Conservation (phyloP, 352 stramenopile genomes). For the Phytophthora megakarya region DNA sequence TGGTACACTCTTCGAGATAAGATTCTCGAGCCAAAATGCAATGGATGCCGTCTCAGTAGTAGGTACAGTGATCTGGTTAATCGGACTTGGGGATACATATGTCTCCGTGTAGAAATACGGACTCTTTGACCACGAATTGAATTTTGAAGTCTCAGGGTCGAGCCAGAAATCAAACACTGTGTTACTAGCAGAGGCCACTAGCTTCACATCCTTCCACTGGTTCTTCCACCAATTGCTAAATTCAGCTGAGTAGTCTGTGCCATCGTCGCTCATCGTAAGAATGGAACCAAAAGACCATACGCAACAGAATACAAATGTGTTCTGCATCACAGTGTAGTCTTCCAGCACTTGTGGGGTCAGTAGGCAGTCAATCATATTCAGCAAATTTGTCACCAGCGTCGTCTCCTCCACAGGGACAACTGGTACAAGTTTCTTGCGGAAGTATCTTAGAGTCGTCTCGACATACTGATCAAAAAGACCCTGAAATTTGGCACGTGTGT, state of each 20-base stretch:
- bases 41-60: constrained; percentile 96
- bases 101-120: constrained; percentile 94
- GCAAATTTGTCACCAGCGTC: constrained; percentile 91
- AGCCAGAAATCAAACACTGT: constrained; percentile 98
- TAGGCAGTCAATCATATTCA: constrained; percentile 95
- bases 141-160: constrained; percentile 90
- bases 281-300: constrained; percentile 96
- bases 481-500: constrained; percentile 81
- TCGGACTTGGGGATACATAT: constrained; percentile 84
- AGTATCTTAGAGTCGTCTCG: constrained; percentile 91
- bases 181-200: constrained; percentile 91
- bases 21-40: constrained; percentile 95
- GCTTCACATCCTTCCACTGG: constrained; percentile 96
- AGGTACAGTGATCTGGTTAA: constrained; percentile 92
- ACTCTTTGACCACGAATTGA: constrained; percentile 95
- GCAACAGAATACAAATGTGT: constrained; percentile 95
- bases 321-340: constrained; percentile 84
- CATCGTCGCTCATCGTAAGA: constrained; percentile 92
- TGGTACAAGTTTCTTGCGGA: constrained; percentile 92
- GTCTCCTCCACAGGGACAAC: constrained; percentile 95
- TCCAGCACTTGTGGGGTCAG: constrained; percentile 82
- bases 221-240: constrained; percentile 97
- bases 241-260: constrained; percentile 93
- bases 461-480: constrained; percentile 93
- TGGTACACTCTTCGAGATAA: constrained; percentile 90